Evolutionary conservation across 2,329 filamentous ascomycete genomes (phyloP).

Genomic region (Colletotrichum tanaceti): DNA sequence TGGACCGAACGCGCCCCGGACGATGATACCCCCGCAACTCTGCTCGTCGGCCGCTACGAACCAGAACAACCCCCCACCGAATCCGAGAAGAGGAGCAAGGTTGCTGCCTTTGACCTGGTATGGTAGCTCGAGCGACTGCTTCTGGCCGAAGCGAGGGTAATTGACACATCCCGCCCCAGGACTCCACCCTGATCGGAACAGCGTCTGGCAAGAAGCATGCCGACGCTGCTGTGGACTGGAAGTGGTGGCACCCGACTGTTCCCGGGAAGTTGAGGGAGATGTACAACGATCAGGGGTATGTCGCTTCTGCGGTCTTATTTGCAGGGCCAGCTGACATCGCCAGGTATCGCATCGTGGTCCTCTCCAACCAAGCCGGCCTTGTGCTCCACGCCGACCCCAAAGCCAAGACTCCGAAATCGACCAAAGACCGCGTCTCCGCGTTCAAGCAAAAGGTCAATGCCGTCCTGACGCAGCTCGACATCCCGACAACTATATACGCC

Average conservation of each 20-base stretch:
- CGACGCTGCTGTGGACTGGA: constrained; percentile 82
- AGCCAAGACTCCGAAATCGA: constrained; percentile 66
- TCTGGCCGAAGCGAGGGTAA: neutral
- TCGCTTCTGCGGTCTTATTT: neutral
- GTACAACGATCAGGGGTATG: constrained; percentile 73
- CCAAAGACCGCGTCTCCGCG: constrained; percentile 74
- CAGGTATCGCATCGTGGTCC: constrained; percentile 79
- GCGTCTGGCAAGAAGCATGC: constrained; percentile 84
- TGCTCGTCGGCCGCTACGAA: constrained; percentile 81
- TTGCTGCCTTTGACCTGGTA: constrained; percentile 79
- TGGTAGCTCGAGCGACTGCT: constrained; percentile 28
- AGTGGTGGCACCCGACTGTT: constrained; percentile 87
- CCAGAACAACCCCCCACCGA: constrained; percentile 53
- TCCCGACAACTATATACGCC: constrained; percentile 86
- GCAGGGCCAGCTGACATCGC: neutral
- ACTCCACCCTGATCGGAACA: constrained; percentile 87
- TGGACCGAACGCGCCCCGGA: constrained; percentile 75
- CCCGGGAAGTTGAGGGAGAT: constrained; percentile 75
- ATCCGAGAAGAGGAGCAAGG: constrained; percentile 61
- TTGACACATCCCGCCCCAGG: constrained; percentile 58
- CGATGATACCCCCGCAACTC: constrained; percentile 62
- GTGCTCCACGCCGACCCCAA: constrained; percentile 80
- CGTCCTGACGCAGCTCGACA: constrained; percentile 76
- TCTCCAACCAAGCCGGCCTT: constrained; percentile 91
- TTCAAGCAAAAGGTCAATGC: constrained; percentile 85